Conservation (phyloP, 495 filamentous ascomycete species). For the Hyaloscypha variabilis region DNA sequence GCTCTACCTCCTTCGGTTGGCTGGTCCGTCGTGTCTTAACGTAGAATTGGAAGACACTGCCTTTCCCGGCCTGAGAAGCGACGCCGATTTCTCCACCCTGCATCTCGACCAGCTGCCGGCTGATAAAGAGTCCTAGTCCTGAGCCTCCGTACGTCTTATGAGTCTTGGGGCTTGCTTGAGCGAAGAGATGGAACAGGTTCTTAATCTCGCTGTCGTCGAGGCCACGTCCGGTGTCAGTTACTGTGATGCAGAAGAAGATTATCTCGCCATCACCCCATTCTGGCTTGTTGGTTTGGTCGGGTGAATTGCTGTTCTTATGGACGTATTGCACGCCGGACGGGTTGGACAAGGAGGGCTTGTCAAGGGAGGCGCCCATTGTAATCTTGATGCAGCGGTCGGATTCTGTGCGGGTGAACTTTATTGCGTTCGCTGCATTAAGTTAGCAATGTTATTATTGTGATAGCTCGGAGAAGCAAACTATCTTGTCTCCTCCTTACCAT, state of each 20-base stretch:
- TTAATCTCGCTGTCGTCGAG: conserved; percentile 72
- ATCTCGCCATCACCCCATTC: conserved; percentile 73
- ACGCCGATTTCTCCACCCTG: conserved; percentile 86
- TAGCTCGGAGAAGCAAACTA: neutral
- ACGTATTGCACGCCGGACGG: conserved; percentile 18
- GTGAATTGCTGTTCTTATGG: conserved; percentile 34
- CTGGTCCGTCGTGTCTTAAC: conserved; percentile 44
- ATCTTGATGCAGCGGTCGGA: conserved; percentile 63
- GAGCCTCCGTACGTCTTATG: conserved; percentile 80
- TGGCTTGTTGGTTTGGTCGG: conserved; percentile 49
- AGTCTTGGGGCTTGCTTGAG: conserved; percentile 72
- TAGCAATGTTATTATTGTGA: neutral
- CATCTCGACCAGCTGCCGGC: conserved; percentile 72
- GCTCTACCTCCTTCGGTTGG: neutral
- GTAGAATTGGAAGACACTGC: conserved; percentile 85
- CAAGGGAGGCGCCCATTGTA: conserved; percentile 48
- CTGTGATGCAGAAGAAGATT: conserved; percentile 70
- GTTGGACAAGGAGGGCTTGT: conserved; percentile 1
- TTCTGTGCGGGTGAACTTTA: conserved; percentile 54
- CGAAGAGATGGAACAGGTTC: conserved; percentile 76
- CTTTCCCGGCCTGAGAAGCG: conserved; percentile 65
- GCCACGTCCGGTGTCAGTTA: conserved; percentile 77
- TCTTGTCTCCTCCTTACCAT: neutral
- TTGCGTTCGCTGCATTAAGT: conserved; percentile 48
- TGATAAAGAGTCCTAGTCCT: conserved; percentile 81